A percentile compares a stretch with the other conserved stretches of the same genome.
These are phyloP conservation scores for Kluyveromyces starmeri DNA, from an alignment of 805 yeast genomes.

Conservation along the genomic window DNA sequence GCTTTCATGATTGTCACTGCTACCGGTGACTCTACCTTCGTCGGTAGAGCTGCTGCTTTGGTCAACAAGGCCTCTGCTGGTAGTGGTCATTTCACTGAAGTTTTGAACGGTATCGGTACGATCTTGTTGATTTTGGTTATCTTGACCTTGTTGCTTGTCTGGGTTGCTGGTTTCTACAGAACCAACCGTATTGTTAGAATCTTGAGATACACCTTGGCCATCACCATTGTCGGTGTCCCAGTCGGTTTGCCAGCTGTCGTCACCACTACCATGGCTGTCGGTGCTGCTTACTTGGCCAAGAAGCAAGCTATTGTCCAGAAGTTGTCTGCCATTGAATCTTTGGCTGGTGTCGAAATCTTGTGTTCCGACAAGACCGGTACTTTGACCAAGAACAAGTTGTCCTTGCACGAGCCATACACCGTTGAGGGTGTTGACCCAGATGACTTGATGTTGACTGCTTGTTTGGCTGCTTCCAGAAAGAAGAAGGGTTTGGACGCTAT, in stretches of 20 bases:
- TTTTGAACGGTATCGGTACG: slow-evolving; percentile 95
- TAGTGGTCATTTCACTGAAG: slow-evolving; percentile 94
- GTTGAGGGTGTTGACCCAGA: slow-evolving; percentile 95
- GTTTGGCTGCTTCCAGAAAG: slow-evolving; percentile 97
- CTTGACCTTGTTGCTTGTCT: slow-evolving; percentile 76
- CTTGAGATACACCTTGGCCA: slow-evolving; percentile 87
- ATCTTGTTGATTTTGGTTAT: slow-evolving; percentile 81
- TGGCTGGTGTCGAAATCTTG: slow-evolving; percentile 95
- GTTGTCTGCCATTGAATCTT: slow-evolving; percentile 91
- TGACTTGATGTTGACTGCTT: slow-evolving; percentile 93
- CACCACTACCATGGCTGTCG: slow-evolving; percentile 98
- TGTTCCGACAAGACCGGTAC: slow-evolving; percentile 99
- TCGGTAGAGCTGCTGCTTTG: slow-evolving; percentile 95
- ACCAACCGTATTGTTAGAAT: slow-evolving; percentile 77
- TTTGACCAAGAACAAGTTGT: slow-evolving; percentile 91
- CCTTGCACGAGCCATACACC: slow-evolving; percentile 95
- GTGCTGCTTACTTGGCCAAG: slow-evolving; percentile 97
- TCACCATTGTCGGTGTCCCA: slow-evolving; percentile 96
- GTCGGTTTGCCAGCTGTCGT: slow-evolving; percentile 98
- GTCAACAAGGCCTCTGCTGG: slow-evolving; percentile 93
- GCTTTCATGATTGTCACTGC: slow-evolving; percentile 90
- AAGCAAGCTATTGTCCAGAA: slow-evolving; percentile 96
- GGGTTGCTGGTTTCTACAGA: slow-evolving; percentile 94
- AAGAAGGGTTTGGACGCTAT: slow-evolving; percentile 97
- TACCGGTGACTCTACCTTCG: slow-evolving; percentile 92